Evolutionary conservation across 2,329 filamentous ascomycete species (phyloP).

Genomic region (Penicillium sp.): DNA sequence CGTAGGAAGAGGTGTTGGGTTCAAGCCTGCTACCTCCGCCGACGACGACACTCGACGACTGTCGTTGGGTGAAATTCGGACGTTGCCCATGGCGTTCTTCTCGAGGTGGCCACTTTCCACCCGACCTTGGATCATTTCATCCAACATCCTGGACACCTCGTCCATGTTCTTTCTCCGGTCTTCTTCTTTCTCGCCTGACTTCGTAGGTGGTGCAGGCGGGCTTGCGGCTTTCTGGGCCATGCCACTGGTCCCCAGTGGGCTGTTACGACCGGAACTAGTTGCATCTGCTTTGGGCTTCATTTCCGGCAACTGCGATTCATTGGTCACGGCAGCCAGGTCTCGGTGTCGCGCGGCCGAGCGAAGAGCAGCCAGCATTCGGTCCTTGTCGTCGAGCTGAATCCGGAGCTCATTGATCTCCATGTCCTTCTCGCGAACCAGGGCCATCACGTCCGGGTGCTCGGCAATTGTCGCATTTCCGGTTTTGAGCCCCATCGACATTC

Average conservation of each 20-base stretch:
- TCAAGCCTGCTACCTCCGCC: slow-evolving; percentile 25
- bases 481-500: slow-evolving; percentile 69
- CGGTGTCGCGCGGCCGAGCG: slow-evolving; percentile 79
- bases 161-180: slow-evolving; percentile 66
- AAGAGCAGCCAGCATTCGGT: slow-evolving; percentile 84
- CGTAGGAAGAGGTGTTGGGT: slow-evolving; percentile 24
- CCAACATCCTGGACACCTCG: slow-evolving; percentile 87
- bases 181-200: slow-evolving; percentile 31
- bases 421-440: slow-evolving; percentile 80
- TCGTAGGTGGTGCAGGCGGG: slow-evolving; percentile 32
- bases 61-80: slow-evolving; percentile 52
- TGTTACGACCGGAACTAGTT: slow-evolving; percentile 30
- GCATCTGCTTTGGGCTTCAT: slow-evolving; percentile 27
- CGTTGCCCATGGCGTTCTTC: slow-evolving; percentile 62
- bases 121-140: slow-evolving; percentile 92
- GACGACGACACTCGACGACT: slow-evolving; percentile 31
- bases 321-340: slow-evolving; percentile 65
- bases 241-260: slow-evolving; percentile 6
- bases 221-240: slow-evolving; percentile 23
- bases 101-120: slow-evolving; percentile 71
- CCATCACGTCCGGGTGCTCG: slow-evolving; percentile 71
- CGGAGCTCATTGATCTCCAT: slow-evolving; percentile 88
- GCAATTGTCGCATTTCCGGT: slow-evolving; percentile 62
- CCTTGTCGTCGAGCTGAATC: slow-evolving; percentile 86
- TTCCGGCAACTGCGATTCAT: slow-evolving; percentile 34